Evolutionary conservation across 805 yeast genomes (phyloP).

Genomic region (Diddensiella santjacobensis): DNA sequence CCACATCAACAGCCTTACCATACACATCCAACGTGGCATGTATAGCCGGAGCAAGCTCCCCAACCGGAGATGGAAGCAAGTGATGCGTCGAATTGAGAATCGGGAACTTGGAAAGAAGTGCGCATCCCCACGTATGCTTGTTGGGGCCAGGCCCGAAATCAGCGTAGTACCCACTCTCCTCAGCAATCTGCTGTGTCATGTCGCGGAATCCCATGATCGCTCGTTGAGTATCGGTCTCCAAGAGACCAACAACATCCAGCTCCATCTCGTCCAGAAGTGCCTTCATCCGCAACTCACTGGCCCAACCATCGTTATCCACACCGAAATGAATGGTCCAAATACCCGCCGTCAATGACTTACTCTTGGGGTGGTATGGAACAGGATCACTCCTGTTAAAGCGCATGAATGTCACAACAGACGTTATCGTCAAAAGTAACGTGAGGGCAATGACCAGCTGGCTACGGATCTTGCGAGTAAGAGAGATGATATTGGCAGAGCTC

Average conservation of each 20-base stretch:
- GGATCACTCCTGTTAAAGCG: constrained; percentile 62
- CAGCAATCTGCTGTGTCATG: constrained; percentile 84
- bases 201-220: constrained; percentile 95
- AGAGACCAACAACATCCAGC: constrained; percentile 82
- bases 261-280: constrained; percentile 80
- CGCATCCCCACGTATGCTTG: constrained; percentile 98
- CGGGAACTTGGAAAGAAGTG: constrained; percentile 89
- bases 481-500: constrained; percentile 16
- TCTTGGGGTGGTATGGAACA: constrained; percentile 62
- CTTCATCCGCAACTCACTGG: constrained; percentile 85
- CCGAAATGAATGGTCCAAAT: constrained; percentile 99
- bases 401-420: constrained; percentile 50
- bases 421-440: constrained; percentile 41
- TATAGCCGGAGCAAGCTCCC: constrained; percentile 97
- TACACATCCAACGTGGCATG: constrained; percentile 92
- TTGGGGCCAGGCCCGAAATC: constrained; percentile 98
- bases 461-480: constrained; percentile 25
- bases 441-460: constrained; percentile 28
- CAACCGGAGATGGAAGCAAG: constrained; percentile 92
- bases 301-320: constrained; percentile 97
- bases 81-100: constrained; percentile 87
- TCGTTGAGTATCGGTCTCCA: constrained; percentile 92
- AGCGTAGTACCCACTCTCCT: constrained; percentile 88
- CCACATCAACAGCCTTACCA: constrained; percentile 82
- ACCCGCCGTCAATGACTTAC: constrained; percentile 82